Percentiles rank a stretch among this genome's conserved stretches.
These are phyloP conservation scores for Xylaria venustula DNA, from an alignment of 495 filamentous ascomycete genomes.

Conservation along the genomic window DNA sequence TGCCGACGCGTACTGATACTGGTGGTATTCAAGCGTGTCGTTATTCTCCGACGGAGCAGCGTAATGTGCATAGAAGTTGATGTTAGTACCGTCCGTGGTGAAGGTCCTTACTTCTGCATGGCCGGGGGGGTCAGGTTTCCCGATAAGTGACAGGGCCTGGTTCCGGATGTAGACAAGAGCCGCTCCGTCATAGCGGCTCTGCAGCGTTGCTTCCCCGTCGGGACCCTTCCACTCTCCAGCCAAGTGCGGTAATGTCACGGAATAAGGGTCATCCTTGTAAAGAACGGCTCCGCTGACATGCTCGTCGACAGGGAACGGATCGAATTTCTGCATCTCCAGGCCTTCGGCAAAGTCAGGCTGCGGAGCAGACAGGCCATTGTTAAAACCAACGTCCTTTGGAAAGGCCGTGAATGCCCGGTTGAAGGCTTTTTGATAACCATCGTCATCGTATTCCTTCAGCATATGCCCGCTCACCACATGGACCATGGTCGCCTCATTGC, in stretches of 20 bases:
- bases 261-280: slow-evolving; percentile 23
- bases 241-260: slow-evolving; percentile 30
- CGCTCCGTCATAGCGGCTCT: slow-evolving; percentile 30
- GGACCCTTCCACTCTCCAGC: slow-evolving; percentile 38
- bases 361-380: slow-evolving; percentile 29
- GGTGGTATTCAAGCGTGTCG: slow-evolving; percentile 33
- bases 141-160: slow-evolving; percentile 26
- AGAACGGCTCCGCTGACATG: slow-evolving; percentile 29
- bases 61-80: slow-evolving; percentile 37
- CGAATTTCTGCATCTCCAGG: slow-evolving; percentile 20
- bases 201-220: slow-evolving; percentile 16
- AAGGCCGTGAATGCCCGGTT: slow-evolving; percentile 27
- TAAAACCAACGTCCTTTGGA: slow-evolving; percentile 32
- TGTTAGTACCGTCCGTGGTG: slow-evolving; percentile 29
- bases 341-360: slow-evolving; percentile 33
- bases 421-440: slow-evolving; percentile 15
- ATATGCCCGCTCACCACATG: neutral
- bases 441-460: slow-evolving; percentile 20
- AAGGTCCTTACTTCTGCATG: slow-evolving; percentile 33
- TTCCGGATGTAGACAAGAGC: slow-evolving; percentile 31
- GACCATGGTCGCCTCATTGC: too few species aligned
- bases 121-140: slow-evolving; percentile 25
- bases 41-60: slow-evolving; percentile 22
- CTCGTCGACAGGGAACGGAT: slow-evolving; percentile 30
- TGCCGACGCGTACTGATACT: too few species aligned